These are phyloP conservation scores for Sphagnum contortum DNA, from an alignment of 225 moss, liverwort and hornwort species.

Conservation along the genomic window DNA sequence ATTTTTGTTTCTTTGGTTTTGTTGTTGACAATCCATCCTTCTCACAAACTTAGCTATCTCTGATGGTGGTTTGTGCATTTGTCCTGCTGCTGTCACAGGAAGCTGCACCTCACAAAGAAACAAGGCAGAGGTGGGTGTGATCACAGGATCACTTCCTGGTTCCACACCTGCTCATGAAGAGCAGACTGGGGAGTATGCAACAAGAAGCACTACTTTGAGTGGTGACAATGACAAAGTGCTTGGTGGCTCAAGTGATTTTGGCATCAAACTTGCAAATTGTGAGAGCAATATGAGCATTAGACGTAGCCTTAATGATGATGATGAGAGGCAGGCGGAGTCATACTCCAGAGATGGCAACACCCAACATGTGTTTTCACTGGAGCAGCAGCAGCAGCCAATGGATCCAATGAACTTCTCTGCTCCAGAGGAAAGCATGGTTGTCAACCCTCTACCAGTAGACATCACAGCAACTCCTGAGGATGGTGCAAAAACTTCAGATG, in stretches of 20 bases:
- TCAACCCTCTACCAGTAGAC: slow-evolving; percentile 39
- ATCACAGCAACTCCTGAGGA: slow-evolving; percentile 30
- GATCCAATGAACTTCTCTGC: slow-evolving; percentile 45
- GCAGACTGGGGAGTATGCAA: slow-evolving; percentile 32
- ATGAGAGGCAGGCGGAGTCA: not conserved
- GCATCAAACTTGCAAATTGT: slow-evolving; percentile 29
- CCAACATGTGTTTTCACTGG: slow-evolving; percentile 34
- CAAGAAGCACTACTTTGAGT: slow-evolving; percentile 34
- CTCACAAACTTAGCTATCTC: no score
- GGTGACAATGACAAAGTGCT: slow-evolving; percentile 32
- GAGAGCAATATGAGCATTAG: slow-evolving; percentile 14
- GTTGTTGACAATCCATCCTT: no score
- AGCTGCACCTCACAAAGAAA: slow-evolving; percentile 50
- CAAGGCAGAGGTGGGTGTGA: slow-evolving; percentile 24
- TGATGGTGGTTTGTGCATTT: no score
- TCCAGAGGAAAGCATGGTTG: slow-evolving; percentile 43
- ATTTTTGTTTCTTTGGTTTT: no score
- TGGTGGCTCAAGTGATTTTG: slow-evolving; percentile 37
- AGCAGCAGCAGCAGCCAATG: slow-evolving; percentile 37
- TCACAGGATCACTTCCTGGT: slow-evolving; percentile 26
- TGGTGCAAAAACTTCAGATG: slow-evolving; percentile 36
- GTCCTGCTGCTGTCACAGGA: slow-evolving; percentile 9
- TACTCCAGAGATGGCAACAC: slow-evolving; percentile 43
- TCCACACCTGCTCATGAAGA: slow-evolving; percentile 30
- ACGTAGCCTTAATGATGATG: slow-evolving; percentile 11